Evolutionary conservation across 331 rosid genomes (phyloP).

Genomic region (Quercus phellos): DNA sequence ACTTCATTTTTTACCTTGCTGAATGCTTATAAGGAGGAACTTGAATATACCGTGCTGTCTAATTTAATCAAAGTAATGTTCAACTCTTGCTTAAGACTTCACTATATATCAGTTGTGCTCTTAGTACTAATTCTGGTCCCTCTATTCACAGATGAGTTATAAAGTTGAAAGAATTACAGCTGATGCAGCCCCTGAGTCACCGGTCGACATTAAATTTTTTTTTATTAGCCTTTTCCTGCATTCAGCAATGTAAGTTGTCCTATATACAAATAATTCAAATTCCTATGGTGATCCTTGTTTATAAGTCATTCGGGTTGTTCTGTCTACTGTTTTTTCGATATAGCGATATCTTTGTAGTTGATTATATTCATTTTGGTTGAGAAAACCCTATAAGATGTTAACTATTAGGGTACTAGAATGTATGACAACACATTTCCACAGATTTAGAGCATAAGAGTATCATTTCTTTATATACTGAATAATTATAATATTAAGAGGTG

Average conservation of each 20-base stretch:
- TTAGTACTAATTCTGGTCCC: slow-evolving; percentile 10
- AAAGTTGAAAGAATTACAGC: not conserved
- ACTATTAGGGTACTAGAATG: too few species aligned
- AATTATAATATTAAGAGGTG: too few species aligned
- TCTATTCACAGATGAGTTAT: not conserved
- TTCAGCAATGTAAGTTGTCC: slow-evolving; percentile 4
- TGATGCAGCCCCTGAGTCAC: not conserved
- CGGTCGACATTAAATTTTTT: not conserved
- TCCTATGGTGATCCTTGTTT: not conserved
- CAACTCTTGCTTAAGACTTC: not conserved
- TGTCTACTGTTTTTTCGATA: not conserved
- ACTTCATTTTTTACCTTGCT: slow-evolving; percentile 44
- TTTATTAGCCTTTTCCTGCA: not conserved
- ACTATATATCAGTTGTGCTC: not conserved
- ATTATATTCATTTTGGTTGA: too few species aligned
- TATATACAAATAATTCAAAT: slow-evolving; percentile 21
- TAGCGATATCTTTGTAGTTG: too few species aligned
- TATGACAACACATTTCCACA: not conserved
- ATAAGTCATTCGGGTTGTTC: not conserved
- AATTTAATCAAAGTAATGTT: slow-evolving; percentile 40
- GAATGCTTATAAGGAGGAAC: slow-evolving; percentile 44
- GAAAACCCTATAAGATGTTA: too few species aligned
- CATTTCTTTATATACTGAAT: too few species aligned
- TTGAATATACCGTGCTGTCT: slow-evolving; percentile 43
- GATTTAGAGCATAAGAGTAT: too few species aligned